Conservation (phyloP, 1,284 basidiomycete genomes). For the Leccinum subfulvum region DNA sequence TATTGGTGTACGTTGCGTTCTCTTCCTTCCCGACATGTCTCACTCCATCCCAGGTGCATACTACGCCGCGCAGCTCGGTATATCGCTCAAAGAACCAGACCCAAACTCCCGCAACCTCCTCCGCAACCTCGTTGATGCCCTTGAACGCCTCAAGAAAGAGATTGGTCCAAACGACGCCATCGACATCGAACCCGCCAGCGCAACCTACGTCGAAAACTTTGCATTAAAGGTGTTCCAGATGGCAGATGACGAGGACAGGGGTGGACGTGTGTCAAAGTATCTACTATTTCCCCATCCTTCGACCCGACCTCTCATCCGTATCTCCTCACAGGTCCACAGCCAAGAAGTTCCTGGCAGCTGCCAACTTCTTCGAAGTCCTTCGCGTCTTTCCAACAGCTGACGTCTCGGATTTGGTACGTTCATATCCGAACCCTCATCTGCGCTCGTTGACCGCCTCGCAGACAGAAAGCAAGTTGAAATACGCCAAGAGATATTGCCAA, state of each 20-base stretch:
- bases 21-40: neutral
- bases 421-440: neutral
- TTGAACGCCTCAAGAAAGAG: slow-evolving; percentile 80
- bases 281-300: slow-evolving; percentile 14
- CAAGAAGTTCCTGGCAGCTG: slow-evolving; percentile 84
- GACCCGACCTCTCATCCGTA: slow-evolving; percentile 9
- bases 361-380: slow-evolving; percentile 84
- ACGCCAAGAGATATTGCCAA: slow-evolving; percentile 87
- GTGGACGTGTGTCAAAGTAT: slow-evolving; percentile 73
- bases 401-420: slow-evolving; percentile 46
- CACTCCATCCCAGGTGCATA: slow-evolving; percentile 63
- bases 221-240: slow-evolving; percentile 82
- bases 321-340: slow-evolving; percentile 64
- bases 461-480: slow-evolving; percentile 79
- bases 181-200: slow-evolving; percentile 77
- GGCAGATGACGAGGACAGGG: slow-evolving; percentile 91
- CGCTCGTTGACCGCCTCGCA: slow-evolving; percentile 29
- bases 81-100: slow-evolving; percentile 65
- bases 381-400: slow-evolving; percentile 68
- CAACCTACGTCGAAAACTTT: slow-evolving; percentile 93
- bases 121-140: slow-evolving; percentile 68
- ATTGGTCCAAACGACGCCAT: slow-evolving; percentile 81
- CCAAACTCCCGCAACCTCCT: slow-evolving; percentile 68
- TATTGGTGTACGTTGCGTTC: slow-evolving; percentile 83
- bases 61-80: slow-evolving; percentile 87